Conservation (phyloP, 1,284 basidiomycete genomes). For the Ustilago trichophora region DNA sequence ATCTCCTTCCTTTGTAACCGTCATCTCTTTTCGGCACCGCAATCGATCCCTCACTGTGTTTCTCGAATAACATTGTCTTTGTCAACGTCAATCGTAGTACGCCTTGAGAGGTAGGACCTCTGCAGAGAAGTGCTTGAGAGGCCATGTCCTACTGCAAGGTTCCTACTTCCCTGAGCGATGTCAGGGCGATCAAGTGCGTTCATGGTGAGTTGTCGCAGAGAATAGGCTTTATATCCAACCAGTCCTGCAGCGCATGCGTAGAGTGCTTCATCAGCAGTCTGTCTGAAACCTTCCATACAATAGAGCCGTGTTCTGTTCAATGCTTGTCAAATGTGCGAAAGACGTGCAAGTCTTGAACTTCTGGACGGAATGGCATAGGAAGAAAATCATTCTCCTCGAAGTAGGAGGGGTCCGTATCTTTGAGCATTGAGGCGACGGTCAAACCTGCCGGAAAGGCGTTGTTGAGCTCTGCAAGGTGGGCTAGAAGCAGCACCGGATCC, state of each 20-base stretch:
- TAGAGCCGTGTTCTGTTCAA: no score
- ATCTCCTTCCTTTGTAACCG: no score
- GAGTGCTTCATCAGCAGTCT: no score
- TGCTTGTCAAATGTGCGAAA: no score
- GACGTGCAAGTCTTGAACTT: no score
- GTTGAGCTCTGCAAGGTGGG: not conserved
- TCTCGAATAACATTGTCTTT: no score
- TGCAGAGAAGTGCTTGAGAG: not conserved
- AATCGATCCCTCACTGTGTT: no score
- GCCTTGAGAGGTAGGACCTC: slow-evolving; percentile 1
- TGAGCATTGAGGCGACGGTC: not conserved
- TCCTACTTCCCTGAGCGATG: not conserved
- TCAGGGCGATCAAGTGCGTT: not conserved
- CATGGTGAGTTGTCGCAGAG: not conserved
- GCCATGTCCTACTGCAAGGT: slow-evolving; percentile 1
- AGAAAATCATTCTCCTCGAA: not conserved
- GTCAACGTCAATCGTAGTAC: not conserved
- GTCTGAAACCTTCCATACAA: no score
- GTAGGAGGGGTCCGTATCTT: not conserved
- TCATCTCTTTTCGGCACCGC: no score
- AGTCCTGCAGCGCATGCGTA: slow-evolving; percentile 7
- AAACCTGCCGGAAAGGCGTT: not conserved
- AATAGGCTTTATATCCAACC: not conserved
- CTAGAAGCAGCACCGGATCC: not conserved
- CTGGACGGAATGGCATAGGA: not conserved